Base-by-base conservation (phyloP, 257 asterid genomes). In the Nicotiana sylvestris region DNA sequence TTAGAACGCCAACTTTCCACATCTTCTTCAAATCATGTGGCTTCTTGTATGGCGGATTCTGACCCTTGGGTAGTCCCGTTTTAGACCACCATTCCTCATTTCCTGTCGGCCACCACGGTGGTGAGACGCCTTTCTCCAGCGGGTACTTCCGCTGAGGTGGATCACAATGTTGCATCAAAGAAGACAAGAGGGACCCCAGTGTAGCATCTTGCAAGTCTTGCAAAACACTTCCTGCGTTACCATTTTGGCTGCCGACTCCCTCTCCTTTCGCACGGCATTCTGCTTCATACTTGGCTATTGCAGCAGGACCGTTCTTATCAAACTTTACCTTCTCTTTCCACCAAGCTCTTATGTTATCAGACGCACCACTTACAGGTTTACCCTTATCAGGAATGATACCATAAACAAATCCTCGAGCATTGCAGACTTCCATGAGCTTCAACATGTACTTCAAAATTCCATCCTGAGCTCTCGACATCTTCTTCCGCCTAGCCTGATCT, bases 51-150 rank as follows among this genome's bases (percentile, higher is more conserved):
- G 91, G 92, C 0, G 94, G 95, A 46, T 77, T 62, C 84, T 90
- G 92, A 62, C 92, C 95, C 84, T 55, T 84, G 27, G 89, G 89
- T 72, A 89, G 84, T 29, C 92, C 93, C 77, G 86, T 66, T 77
- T 74, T 85, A 7, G 46, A 16, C 97, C 95, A 92, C 97, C 94
- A 92, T 46, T 89, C 97, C 82, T 92, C 97, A n/a, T 85, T 67
- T 79, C 97, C 95, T 0, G 87, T 87, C 2, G 97, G 97, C 97
- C 97, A 92, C 97, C 97, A 92, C 13, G 95, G 94, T 0, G 95
- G 97, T 1, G 92, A 78, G 30, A 85, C 79, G 2, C 92, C 90
- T 79, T 91, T 92, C 83, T 92, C 97, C 18, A 92, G 82, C 0
- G 95, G 95, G 81, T 82, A 92, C 78, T 87, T 88, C 78, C 95